Percentiles rank a stretch among this genome's conserved stretches.
phyloP scores from a whole-genome alignment of 768 basidiomycete species.

The Boletus tomentosulus region DNA sequence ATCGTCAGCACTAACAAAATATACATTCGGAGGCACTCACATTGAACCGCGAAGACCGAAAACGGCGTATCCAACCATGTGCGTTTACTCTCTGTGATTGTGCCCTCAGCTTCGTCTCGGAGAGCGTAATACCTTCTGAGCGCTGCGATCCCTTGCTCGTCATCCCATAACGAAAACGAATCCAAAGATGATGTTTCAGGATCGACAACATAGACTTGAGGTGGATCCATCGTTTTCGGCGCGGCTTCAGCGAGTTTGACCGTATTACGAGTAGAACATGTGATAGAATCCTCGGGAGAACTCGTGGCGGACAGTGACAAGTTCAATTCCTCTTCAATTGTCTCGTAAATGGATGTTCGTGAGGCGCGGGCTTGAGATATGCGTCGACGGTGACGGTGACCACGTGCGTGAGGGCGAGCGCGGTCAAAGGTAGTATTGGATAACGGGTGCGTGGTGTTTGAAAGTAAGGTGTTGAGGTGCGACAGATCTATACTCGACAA shows the following conservation, averaged over 20 bases:
- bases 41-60: no score
- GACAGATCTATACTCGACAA: constrained; percentile 75
- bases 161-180: no score
- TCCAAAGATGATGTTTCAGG: no score
- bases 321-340: constrained; percentile 67
- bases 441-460: constrained; percentile 50
- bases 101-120: constrained; percentile 51
- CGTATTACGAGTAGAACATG: constrained; percentile 21
- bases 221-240: constrained; percentile 27
- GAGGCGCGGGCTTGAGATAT: constrained; percentile 61
- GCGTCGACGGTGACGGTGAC: constrained; percentile 68
- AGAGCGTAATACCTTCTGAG: no score
- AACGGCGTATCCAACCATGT: constrained; percentile 70
- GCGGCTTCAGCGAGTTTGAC: constrained; percentile 3
- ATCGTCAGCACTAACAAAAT: no score
- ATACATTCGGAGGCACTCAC: no score
- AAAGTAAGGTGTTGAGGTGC: constrained; percentile 52
- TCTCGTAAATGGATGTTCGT: constrained; percentile 71
- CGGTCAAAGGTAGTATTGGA: constrained; percentile 41
- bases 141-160: no score
- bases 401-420: constrained; percentile 42
- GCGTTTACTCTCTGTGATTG: constrained; percentile 59
- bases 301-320: constrained; percentile 26
- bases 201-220: no score
- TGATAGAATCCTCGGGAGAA: constrained; percentile 16